phyloP scores from a whole-genome alignment of 169 alveolate genomes.

The Eimeria falciformis region DNA sequence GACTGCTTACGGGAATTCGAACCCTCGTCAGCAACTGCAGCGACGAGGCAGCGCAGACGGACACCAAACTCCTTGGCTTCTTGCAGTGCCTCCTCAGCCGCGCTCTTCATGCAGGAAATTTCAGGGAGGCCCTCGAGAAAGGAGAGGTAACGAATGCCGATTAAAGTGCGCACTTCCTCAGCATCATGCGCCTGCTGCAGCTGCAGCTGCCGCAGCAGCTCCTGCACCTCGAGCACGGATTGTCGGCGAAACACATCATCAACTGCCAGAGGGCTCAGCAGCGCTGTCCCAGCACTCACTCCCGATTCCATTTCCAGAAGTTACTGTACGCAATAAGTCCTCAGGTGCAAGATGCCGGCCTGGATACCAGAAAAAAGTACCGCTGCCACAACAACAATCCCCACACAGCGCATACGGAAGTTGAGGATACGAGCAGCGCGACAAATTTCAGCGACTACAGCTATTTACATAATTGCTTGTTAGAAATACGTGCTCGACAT shows the following conservation, averaged over 20 bases:
- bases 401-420: too few relatives aligned
- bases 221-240: slow-evolving; percentile 59
- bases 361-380: too few relatives aligned
- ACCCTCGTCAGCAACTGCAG: neutral
- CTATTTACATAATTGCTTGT: too few relatives aligned
- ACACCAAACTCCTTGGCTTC: slow-evolving; percentile 28
- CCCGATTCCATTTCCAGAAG: slow-evolving; percentile 14
- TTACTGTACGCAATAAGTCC: too few relatives aligned
- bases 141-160: slow-evolving; percentile 60
- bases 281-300: slow-evolving; percentile 23
- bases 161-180: slow-evolving; percentile 66
- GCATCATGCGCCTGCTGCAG: slow-evolving; percentile 61
- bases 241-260: slow-evolving; percentile 61
- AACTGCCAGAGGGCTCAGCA: slow-evolving; percentile 62
- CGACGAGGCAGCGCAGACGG: slow-evolving; percentile 24
- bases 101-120: slow-evolving; percentile 34
- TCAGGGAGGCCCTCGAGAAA: slow-evolving; percentile 59
- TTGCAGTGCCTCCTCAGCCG: slow-evolving; percentile 27
- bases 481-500: too few relatives aligned
- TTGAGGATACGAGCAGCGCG: too few relatives aligned
- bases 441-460: too few relatives aligned
- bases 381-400: too few relatives aligned
- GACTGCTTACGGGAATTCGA: neutral
- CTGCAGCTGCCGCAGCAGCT: slow-evolving; percentile 68
- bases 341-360: too few relatives aligned